Evolutionary conservation across 2,329 filamentous ascomycete genomes (phyloP), one percentile per base, ranked within the genome.

Genomic region (Chrysosporium keratinophilum): DNA sequence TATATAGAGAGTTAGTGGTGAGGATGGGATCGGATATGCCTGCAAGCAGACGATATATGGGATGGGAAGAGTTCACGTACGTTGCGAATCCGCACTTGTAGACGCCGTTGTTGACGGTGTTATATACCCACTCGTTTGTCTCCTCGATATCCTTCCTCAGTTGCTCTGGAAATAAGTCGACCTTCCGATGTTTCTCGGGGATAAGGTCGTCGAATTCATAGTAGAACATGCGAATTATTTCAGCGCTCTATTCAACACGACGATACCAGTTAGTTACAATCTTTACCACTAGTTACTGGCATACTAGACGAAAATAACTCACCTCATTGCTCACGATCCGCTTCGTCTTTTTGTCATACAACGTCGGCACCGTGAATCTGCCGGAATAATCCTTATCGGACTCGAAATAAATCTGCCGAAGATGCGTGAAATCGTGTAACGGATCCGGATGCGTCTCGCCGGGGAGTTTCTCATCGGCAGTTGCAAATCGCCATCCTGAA

Each of bases 221-320:
- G 66, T 87, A 87, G 57, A 96, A 75, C 87, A 95, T 95, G 65
- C 90, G 83, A 67, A 95, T 83, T 67, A 96, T 95, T 73, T 96
- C 90, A 60, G 84, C 83, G 69, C 85, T 76, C 70, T 72, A 57
- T 11, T 47, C n/a, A 55, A 17, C n/a, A 39, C 9, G 33, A 11
- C 19, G 10, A 39, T n/a, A n/a, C 52, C 40, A 10, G 4, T 15
- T 1, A 14, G 4, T 34, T 34, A 9, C 19, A 46, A 42, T 9
- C 12, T 12, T n/a, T 39, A 40, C 11, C 28, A 12, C 5, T 3
- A 11, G 7, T 23, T 28, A 28, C 3, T n/a, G 7, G 23, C 23
- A 28, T 28, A 28, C 23, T 28, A 7, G 23, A 28, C 23, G 23
- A 52, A 28, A 19, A n/a, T 6, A 10, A 42, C 61, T 35, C 58